These are phyloP conservation scores for Spatholobus suberectus DNA, from an alignment of 306 rosid genomes.

Conservation along the genomic window DNA sequence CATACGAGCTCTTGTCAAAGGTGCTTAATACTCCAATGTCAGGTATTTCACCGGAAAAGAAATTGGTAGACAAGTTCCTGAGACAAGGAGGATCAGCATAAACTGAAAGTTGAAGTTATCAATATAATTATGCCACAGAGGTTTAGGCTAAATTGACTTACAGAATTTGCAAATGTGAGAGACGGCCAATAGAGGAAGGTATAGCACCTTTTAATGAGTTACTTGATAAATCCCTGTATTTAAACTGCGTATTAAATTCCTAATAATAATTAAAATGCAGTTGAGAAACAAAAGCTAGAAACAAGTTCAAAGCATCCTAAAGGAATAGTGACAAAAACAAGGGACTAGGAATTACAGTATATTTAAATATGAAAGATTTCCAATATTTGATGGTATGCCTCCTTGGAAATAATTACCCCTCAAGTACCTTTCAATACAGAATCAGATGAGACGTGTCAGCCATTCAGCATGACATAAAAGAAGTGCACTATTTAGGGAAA, in stretches of 20 bases:
- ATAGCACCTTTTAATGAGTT: constrained; percentile 89
- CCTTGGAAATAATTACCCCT: constrained; percentile 95
- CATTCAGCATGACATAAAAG: background rate
- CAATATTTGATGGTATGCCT: constrained; percentile 86
- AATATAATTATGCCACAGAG: constrained; percentile 2
- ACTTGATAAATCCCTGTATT: constrained; percentile 82
- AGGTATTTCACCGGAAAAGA: constrained; percentile 93
- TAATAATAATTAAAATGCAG: background rate
- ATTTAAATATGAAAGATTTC: constrained; percentile 86
- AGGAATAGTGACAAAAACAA: background rate
- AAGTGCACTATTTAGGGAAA: background rate
- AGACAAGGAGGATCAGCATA: constrained; percentile 38
- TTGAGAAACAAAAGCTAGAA: background rate
- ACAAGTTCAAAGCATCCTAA: constrained; percentile 16
- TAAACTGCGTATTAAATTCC: constrained; percentile 31
- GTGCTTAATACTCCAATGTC: constrained; percentile 91
- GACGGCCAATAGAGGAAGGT: constrained; percentile 92
- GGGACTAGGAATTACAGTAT: constrained; percentile 67
- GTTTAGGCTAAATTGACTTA: constrained; percentile 54
- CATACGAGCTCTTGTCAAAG: constrained; percentile 81
- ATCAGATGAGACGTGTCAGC: background rate
- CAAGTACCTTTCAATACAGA: constrained; percentile 70
- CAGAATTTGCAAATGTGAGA: constrained; percentile 68
- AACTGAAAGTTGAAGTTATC: background rate
- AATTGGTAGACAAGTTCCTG: constrained; percentile 96